Conservation (phyloP, 1,284 basidiomycete genomes). For the Sporisorium reilianum region DNA sequence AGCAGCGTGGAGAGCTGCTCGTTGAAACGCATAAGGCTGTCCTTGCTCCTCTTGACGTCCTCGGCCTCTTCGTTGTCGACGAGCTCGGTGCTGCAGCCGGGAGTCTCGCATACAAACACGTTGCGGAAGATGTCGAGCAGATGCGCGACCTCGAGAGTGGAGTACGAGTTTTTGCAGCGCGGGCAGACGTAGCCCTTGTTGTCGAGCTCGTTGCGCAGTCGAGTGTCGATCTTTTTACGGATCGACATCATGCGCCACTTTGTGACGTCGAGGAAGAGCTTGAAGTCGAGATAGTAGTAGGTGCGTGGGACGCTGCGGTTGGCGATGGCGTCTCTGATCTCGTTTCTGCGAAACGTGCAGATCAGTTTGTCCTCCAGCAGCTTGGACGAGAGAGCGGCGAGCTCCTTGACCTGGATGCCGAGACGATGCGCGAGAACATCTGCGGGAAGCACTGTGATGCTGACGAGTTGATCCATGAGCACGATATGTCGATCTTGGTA, state of each 20-base stretch:
- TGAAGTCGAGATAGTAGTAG: slow-evolving; percentile 97
- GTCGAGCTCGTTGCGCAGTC: slow-evolving; percentile 74
- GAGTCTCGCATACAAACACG: slow-evolving; percentile 65
- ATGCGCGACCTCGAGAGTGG: slow-evolving; percentile 85
- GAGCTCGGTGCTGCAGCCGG: slow-evolving; percentile 76
- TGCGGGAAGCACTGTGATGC: slow-evolving; percentile 89
- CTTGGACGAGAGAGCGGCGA: slow-evolving; percentile 89
- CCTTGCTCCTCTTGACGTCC: slow-evolving; percentile 84
- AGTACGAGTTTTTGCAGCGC: slow-evolving; percentile 85
- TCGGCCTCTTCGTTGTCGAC: slow-evolving; percentile 92
- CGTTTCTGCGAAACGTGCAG: slow-evolving; percentile 69
- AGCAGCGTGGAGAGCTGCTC: slow-evolving; percentile 87
- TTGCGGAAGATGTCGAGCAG: slow-evolving; percentile 77
- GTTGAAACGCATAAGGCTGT: slow-evolving; percentile 95
- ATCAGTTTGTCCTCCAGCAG: slow-evolving; percentile 83
- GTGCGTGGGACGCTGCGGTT: slow-evolving; percentile 48
- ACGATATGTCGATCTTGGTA: slow-evolving; percentile 93
- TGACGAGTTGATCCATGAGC: slow-evolving; percentile 90
- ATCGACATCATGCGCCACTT: slow-evolving; percentile 98
- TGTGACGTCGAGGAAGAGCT: slow-evolving; percentile 93
- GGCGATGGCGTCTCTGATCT: slow-evolving; percentile 49
- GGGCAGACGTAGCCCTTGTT: slow-evolving; percentile 96
- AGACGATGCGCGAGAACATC: slow-evolving; percentile 89
- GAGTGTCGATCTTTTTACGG: slow-evolving; percentile 82
- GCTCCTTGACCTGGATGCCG: slow-evolving; percentile 89